These are phyloP conservation scores for Cyclotella baltica DNA, from an alignment of 108 stramenopile genomes.

Conservation along the genomic window DNA sequence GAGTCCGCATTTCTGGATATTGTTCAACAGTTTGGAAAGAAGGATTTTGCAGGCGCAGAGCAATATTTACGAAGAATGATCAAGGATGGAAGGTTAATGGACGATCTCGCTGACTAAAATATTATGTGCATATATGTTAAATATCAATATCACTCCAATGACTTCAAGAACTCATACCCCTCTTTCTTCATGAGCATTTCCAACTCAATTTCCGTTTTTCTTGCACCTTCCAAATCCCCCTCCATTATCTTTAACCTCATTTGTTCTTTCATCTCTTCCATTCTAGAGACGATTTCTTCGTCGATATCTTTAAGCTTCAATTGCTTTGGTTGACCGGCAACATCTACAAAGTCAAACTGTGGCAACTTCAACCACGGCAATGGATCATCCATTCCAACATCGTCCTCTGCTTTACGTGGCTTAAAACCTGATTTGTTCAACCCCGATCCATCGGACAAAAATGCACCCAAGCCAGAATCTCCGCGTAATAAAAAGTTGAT, in stretches of 20 bases:
- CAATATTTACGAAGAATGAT: conserved; percentile 57
- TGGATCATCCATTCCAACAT: conserved; percentile 54
- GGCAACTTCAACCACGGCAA: conserved; percentile 83
- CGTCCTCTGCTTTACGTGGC: conserved; percentile 6
- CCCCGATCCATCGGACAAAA: conserved; percentile 72
- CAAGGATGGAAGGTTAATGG: conserved; percentile 53
- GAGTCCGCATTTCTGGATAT: conserved; percentile 58
- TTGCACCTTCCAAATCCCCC: conserved; percentile 61
- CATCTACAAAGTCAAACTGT: conserved; percentile 78
- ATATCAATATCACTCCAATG: neutral
- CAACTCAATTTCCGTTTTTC: conserved; percentile 48
- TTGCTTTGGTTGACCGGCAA: conserved; percentile 67
- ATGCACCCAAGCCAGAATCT: conserved; percentile 76
- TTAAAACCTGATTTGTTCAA: conserved; percentile 63
- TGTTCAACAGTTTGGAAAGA: conserved; percentile 55
- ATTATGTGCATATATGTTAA: neutral
- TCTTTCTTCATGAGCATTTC: conserved; percentile 58
- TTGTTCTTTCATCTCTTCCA: conserved; percentile 51
- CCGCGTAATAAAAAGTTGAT: conserved; percentile 72
- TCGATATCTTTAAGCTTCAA: neutral
- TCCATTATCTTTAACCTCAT: conserved; percentile 48
- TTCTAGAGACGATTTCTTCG: conserved; percentile 31
- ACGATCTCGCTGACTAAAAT: conserved; percentile 65
- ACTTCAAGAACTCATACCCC: conserved; percentile 44
- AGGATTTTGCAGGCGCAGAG: conserved; percentile 61